phyloP scores from a whole-genome alignment of 2,329 filamentous ascomycete genomes.

The Fusarium veterinarium region DNA sequence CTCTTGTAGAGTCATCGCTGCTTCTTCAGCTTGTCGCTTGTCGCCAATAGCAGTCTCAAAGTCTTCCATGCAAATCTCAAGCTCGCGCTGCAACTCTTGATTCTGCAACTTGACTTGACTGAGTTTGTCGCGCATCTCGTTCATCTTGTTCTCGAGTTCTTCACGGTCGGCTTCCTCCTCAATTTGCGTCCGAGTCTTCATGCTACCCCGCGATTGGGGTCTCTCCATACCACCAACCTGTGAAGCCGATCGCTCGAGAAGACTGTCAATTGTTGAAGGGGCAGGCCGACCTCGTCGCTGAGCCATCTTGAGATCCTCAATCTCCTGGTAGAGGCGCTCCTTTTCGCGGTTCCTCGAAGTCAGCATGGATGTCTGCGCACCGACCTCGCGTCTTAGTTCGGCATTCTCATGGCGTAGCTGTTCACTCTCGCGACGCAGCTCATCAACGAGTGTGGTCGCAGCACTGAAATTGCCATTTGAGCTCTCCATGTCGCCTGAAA shows the following conservation, averaged over 20 bases:
- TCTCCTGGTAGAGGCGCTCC: conserved; percentile 94
- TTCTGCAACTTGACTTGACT: conserved; percentile 89
- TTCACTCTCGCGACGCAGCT: conserved; percentile 74
- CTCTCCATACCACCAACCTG: conserved; percentile 77
- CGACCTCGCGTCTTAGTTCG: conserved; percentile 89
- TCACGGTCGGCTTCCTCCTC: conserved; percentile 84
- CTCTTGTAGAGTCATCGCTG: conserved; percentile 74
- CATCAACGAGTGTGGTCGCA: conserved; percentile 78
- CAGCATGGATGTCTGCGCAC: conserved; percentile 96
- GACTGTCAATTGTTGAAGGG: conserved; percentile 82
- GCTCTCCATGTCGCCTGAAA: conserved; percentile 63
- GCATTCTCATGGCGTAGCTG: conserved; percentile 92
- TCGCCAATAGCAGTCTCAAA: conserved; percentile 77
- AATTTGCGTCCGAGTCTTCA: conserved; percentile 70
- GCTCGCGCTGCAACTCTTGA: conserved; percentile 85
- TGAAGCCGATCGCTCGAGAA: conserved; percentile 94
- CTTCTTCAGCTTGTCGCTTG: conserved; percentile 69
- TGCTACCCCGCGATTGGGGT: conserved; percentile 79
- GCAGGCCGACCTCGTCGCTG: conserved; percentile 76
- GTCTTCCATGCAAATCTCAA: conserved; percentile 83
- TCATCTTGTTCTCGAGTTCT: conserved; percentile 85
- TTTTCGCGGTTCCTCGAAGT: conserved; percentile 96
- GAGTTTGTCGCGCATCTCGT: conserved; percentile 85
- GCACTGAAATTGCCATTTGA: conserved; percentile 65
- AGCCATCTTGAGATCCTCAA: conserved; percentile 93